Evolutionary conservation across 2,329 filamentous ascomycete species (phyloP), one percentile per base, ranked within the genome.

Genomic region (Nothomitra cinnamomea): DNA sequence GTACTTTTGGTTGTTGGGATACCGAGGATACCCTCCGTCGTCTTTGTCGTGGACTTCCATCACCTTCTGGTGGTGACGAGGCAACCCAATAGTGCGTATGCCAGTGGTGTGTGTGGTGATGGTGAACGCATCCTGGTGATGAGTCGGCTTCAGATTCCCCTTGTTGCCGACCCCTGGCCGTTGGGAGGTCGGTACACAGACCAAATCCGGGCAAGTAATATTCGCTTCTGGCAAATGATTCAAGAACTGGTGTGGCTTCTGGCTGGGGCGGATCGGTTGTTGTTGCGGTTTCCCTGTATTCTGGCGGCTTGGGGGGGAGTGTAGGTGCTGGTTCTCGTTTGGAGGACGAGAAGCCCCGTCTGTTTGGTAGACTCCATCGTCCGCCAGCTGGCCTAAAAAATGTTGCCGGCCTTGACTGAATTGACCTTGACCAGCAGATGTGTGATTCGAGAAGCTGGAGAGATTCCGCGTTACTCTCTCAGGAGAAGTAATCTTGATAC

Each of bases 341-440:
- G 7, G 19, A 36, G 2, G 48, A 41, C 4, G 21, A 6, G 25
- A n/a, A 41, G 19, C 17, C 5, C 21, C 48, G 28, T 3, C 28
- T n/a, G 21, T 21, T 24, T 32, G 47, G 47, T 6, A 12, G 48
- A 28, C 15, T 12, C n/a, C 19, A 28, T 19, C 48, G 48, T 41
- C 48, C 36, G 35, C 35, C 24, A 2, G 35, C 15, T 32, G 24
- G 50, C 50, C 50, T 52, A 52, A 52, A 52, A 52, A 52, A 52
- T 25, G 32, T 15, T 43, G 32, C 22, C 36, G 50, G 25, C 13
- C 24, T 7, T 41, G 28, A 12, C 28, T 32, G 28, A 28, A 38
- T 22, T 5, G 28, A n/a, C 17, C 21, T 8, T 12, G 28, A 10
- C 13, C 22, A n/a, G 22, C 10, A 22, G 19, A 10, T 32, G 28